Percentiles rank a stretch among this genome's conserved stretches.
Evolutionary conservation across 495 filamentous ascomycete genomes (phyloP).

Genomic region (Xylaria castorea): DNA sequence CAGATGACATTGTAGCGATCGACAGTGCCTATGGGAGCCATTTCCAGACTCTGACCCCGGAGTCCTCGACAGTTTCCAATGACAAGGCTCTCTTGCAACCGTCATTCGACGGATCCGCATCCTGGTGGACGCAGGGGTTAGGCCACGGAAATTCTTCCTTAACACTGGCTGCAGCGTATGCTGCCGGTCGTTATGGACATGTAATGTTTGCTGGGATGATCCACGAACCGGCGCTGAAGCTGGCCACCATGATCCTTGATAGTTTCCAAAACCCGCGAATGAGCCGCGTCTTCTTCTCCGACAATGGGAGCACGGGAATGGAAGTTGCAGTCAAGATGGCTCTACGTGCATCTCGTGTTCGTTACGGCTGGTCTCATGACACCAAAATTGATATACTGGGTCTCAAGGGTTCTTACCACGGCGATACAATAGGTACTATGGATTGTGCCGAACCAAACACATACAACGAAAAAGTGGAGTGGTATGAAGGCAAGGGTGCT

Average conservation of each 20-base stretch:
- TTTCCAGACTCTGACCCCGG: conserved; percentile 65
- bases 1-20: conserved; percentile 68
- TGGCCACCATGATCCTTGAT: conserved; percentile 66
- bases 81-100: conserved; percentile 53
- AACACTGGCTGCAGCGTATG: conserved; percentile 74
- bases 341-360: conserved; percentile 63
- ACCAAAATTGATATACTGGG: conserved; percentile 67
- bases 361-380: conserved; percentile 67
- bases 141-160: conserved; percentile 75
- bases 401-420: conserved; percentile 78
- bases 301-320: conserved; percentile 80
- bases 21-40: conserved; percentile 78
- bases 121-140: conserved; percentile 87
- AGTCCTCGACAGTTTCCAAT: background rate
- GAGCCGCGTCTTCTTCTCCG: conserved; percentile 73
- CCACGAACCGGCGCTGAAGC: conserved; percentile 71
- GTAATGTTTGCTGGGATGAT: conserved; percentile 81
- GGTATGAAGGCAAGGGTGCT: conserved; percentile 75
- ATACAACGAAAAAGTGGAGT: conserved; percentile 78
- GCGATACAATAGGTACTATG: conserved; percentile 84
- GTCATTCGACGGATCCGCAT: conserved; percentile 79
- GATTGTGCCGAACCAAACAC: conserved; percentile 74
- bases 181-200: conserved; percentile 82
- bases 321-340: conserved; percentile 86
- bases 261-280: conserved; percentile 65